These are phyloP conservation scores for Fusarium humuli DNA, from an alignment of 2,329 filamentous ascomycete species.

Conservation along the genomic window DNA sequence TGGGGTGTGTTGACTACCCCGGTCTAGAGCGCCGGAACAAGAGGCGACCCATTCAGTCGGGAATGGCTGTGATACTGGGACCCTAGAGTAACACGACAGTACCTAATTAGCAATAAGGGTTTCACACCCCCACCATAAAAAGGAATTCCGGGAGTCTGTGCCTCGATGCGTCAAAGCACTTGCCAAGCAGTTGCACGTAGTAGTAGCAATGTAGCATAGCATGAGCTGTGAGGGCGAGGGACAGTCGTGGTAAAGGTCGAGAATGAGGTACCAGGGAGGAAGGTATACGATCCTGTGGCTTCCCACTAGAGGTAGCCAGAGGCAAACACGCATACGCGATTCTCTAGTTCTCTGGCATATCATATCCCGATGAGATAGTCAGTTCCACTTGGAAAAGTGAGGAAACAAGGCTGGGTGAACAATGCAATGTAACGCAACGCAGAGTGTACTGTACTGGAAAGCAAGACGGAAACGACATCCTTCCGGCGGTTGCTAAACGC, in stretches of 20 bases:
- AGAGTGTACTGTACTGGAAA: neutral
- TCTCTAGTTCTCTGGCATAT: conserved; percentile 6
- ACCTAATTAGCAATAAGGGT: conserved; percentile 6
- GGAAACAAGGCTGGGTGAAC: conserved; percentile 4
- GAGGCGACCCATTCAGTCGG: conserved; percentile 39
- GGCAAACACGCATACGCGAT: conserved; percentile 27
- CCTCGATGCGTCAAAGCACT: neutral
- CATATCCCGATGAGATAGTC: conserved; percentile 5
- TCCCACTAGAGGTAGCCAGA: conserved; percentile 8
- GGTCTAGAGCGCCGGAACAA: conserved; percentile 31
- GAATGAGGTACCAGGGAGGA: neutral
- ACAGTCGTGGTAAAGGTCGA: neutral
- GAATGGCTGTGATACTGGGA: conserved; percentile 24
- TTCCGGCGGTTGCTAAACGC: neutral
- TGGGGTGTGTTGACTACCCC: conserved; percentile 29
- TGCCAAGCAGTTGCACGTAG: neutral
- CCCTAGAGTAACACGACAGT: conserved; percentile 1
- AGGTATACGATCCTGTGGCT: conserved; percentile 27
- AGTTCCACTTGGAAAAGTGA: conserved; percentile 9
- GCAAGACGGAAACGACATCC: neutral
- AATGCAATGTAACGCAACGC: neutral
- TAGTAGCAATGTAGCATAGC: neutral
- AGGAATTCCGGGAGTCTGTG: conserved; percentile 1
- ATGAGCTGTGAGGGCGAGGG: conserved; percentile 1
- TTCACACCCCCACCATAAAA: conserved; percentile 10